Conservation (phyloP, 768 basidiomycete genomes). For the Pleurotus pulmonarius region DNA sequence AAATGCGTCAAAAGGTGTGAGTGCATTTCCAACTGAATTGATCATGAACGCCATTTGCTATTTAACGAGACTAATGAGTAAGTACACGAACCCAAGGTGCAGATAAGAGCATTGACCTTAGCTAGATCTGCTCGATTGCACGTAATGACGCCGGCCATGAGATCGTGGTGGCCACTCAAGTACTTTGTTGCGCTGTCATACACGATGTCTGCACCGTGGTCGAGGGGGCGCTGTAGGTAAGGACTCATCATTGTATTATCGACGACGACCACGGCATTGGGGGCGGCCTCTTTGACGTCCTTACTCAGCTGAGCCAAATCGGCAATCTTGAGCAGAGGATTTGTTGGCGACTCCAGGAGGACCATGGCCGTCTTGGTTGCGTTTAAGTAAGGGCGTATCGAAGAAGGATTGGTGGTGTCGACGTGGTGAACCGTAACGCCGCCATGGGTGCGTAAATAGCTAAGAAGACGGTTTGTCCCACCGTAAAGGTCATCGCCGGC, state of each 20-base stretch:
- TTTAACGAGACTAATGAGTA: constrained; percentile 6
- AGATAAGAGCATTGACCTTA: constrained; percentile 46
- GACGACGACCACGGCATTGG: constrained; percentile 80
- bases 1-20: constrained; percentile 96
- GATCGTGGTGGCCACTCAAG: constrained; percentile 95
- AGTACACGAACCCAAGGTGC: neutral
- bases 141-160: constrained; percentile 96
- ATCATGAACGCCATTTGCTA: constrained; percentile 89
- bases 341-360: constrained; percentile 94
- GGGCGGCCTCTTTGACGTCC: constrained; percentile 78
- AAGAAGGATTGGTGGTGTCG: constrained; percentile 77
- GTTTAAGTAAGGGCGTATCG: constrained; percentile 60
- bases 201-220: constrained; percentile 94
- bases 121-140: constrained; percentile 91
- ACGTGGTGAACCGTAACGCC: constrained; percentile 91
- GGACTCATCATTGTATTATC: constrained; percentile 99
- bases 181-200: constrained; percentile 99
- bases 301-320: constrained; percentile 83
- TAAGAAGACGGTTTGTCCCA: constrained; percentile 92
- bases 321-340: constrained; percentile 92
- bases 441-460: constrained; percentile 82
- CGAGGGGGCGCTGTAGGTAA: constrained; percentile 90
- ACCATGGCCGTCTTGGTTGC: constrained; percentile 88
- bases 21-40: constrained; percentile 90
- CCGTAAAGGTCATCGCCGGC: constrained; percentile 98